These are phyloP conservation scores for Angophora floribunda DNA, from an alignment of 345 rosid species.

Conservation along the genomic window DNA sequence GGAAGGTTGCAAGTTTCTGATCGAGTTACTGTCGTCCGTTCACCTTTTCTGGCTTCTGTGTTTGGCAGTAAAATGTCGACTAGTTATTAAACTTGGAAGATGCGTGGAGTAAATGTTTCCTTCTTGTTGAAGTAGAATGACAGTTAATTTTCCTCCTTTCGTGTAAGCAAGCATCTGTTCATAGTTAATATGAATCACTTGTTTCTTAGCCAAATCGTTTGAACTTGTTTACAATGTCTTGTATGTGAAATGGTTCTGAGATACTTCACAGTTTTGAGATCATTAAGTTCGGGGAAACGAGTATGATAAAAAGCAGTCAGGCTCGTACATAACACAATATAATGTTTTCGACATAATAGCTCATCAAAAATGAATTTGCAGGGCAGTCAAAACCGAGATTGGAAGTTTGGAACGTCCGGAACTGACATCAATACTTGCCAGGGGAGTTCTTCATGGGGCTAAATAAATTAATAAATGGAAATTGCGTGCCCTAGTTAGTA, in stretches of 20 bases:
- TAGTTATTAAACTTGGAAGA: background rate
- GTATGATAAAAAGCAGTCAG: background rate
- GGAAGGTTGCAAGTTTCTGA: background rate
- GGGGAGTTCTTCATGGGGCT: background rate
- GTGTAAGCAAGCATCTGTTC: background rate
- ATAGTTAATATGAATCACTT: background rate
- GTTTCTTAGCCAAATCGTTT: background rate
- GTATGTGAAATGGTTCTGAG: no score
- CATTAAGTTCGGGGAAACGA: no score
- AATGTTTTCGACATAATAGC: background rate
- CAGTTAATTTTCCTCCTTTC: background rate
- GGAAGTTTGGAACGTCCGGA: background rate
- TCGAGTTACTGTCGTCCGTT: background rate
- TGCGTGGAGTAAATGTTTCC: background rate
- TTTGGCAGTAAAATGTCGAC: background rate
- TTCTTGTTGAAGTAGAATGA: background rate
- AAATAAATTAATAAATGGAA: background rate
- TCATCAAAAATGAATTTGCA: background rate
- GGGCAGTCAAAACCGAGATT: background rate
- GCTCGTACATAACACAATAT: background rate
- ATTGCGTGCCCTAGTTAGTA: background rate
- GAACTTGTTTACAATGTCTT: background rate
- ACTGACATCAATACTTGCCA: background rate
- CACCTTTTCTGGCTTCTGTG: background rate
- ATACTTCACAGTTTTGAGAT: no score